Conservation (phyloP, 1,139 yeast genomes). For the Diutina neorugosa region DNA sequence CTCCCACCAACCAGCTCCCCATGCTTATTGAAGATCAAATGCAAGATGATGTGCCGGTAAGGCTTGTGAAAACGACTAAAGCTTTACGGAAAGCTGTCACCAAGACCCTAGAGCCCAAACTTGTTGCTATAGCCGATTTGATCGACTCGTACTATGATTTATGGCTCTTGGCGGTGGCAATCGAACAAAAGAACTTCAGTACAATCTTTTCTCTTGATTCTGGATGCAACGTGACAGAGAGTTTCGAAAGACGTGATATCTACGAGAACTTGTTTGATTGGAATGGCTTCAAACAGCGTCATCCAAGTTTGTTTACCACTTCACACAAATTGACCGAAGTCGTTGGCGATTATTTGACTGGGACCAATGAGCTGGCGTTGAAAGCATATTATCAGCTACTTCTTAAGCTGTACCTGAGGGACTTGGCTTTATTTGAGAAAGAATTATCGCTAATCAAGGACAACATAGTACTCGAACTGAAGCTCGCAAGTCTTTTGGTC, state of each 20-base stretch:
- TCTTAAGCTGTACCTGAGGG: background rate
- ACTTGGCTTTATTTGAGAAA: background rate
- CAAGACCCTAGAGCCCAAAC: constrained; percentile 3
- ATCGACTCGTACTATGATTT: constrained; percentile 8
- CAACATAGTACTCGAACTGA: background rate
- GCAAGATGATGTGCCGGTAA: constrained; percentile 2
- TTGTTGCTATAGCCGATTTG: constrained; percentile 6
- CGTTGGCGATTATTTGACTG: background rate
- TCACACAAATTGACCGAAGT: background rate
- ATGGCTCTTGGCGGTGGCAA: constrained; percentile 8
- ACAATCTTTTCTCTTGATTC: background rate
- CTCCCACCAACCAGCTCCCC: constrained; percentile 8
- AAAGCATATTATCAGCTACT: background rate
- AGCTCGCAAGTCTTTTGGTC: background rate
- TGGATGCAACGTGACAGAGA: background rate
- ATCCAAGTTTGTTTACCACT: background rate
- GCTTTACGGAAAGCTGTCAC: constrained; percentile 5
- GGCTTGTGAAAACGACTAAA: background rate
- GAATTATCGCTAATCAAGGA: background rate
- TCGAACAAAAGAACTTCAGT: constrained; percentile 3
- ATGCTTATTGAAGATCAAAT: constrained; percentile 6
- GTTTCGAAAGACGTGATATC: background rate
- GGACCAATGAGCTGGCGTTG: background rate
- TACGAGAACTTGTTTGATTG: background rate
- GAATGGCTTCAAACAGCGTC: background rate